A percentile compares a stretch with the other conserved stretches of the same genome.
Evolutionary conservation across 306 rosid genomes (phyloP).

Genomic region (Cicer yamashitae): DNA sequence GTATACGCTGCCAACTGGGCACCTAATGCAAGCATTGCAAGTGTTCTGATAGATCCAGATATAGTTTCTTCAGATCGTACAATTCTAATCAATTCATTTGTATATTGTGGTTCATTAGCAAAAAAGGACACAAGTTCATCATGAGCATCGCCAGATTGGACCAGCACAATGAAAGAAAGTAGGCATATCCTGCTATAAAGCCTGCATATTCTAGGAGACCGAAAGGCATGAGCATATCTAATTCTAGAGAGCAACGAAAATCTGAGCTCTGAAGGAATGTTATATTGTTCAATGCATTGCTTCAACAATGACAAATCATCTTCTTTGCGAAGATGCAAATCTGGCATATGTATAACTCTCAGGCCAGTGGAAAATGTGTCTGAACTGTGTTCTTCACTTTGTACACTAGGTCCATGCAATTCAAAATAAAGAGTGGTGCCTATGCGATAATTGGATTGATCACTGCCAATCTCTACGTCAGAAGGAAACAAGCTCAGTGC

Average conservation of each 20-base stretch:
- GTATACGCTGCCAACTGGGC: conserved; percentile 98
- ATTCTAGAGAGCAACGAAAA: conserved; percentile 90
- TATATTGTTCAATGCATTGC: conserved; percentile 76
- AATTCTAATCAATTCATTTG: conserved; percentile 90
- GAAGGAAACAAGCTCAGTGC: conserved; percentile 90
- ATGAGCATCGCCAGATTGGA: conserved; percentile 94
- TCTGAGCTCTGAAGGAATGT: conserved; percentile 77
- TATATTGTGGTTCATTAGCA: conserved; percentile 98
- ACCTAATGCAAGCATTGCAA: conserved; percentile 98
- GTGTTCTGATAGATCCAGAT: conserved; percentile 90
- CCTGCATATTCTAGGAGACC: conserved; percentile 85
- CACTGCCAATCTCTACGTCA: conserved; percentile 70
- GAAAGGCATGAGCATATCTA: conserved; percentile 96
- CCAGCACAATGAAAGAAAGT: conserved; percentile 92
- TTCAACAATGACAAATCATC: conserved; percentile 83
- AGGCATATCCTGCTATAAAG: conserved; percentile 92
- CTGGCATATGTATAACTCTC: conserved; percentile 85
- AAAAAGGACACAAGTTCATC: conserved; percentile 93
- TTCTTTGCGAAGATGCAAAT: conserved; percentile 80
- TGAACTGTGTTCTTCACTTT: conserved; percentile 55
- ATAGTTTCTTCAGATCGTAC: conserved; percentile 87
- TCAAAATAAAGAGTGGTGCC: conserved; percentile 97
- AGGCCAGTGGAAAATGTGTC: conserved; percentile 53
- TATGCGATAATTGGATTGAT: conserved; percentile 72
- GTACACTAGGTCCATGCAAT: conserved; percentile 71